Conservation (phyloP, 768 basidiomycete species). For the Flagelloscypha sp. region DNA sequence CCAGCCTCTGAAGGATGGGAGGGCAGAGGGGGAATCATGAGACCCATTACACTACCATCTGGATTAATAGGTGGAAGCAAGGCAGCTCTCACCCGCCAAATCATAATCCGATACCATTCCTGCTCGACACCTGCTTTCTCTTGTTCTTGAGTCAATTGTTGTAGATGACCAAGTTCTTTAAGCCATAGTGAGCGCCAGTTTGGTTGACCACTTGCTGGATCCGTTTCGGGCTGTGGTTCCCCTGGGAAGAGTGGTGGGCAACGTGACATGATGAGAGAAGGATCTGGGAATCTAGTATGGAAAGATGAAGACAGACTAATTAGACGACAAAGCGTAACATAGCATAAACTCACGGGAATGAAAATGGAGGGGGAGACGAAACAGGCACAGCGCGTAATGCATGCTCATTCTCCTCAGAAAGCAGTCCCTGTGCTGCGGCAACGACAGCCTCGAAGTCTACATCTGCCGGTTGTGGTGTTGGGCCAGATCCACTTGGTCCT, state of each 20-base stretch:
- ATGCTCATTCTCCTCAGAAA: too few species aligned
- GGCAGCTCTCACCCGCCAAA: conserved; percentile 66
- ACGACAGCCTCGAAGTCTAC: conserved; percentile 47
- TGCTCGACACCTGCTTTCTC: conserved; percentile 74
- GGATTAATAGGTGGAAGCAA: conserved; percentile 45
- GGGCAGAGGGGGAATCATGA: conserved; percentile 25
- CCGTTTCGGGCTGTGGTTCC: too few species aligned
- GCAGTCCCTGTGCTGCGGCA: too few species aligned
- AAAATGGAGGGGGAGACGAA: conserved; percentile 58
- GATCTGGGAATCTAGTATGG: too few species aligned
- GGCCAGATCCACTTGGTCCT: too few species aligned
- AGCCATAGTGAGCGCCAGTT: conserved; percentile 76
- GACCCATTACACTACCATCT: too few species aligned
- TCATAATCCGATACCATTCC: conserved; percentile 85
- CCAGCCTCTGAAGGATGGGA: conserved; percentile 27
- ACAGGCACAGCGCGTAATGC: too few species aligned
- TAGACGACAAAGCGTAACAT: conserved; percentile 2
- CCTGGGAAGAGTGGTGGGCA: too few species aligned
- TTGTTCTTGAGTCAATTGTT: conserved; percentile 71
- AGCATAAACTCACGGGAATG: conserved; percentile 43
- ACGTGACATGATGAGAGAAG: too few species aligned
- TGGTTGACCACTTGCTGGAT: conserved; percentile 66
- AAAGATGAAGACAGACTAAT: too few species aligned
- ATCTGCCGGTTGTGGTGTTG: too few species aligned
- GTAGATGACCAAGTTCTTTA: conserved; percentile 70